Evolutionary conservation across 2,329 filamentous ascomycete genomes (phyloP), one percentile per base, ranked within the genome.

Genomic region (Aspergillus glaucus): DNA sequence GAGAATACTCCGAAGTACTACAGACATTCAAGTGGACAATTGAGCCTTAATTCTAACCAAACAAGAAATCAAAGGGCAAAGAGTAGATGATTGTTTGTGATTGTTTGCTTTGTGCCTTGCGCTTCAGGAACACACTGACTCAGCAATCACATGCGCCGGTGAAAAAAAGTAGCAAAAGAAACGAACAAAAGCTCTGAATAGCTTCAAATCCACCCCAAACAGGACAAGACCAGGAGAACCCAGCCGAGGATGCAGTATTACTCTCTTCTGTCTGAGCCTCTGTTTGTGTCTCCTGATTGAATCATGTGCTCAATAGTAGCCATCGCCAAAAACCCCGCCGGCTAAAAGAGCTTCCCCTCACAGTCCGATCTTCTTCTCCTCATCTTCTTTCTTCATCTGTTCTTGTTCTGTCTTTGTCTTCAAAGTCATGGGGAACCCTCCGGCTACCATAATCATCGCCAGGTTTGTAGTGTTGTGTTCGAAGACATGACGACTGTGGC

Each of bases 391-490:
- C 37, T 40, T 40, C 37, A 10, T 19, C 17, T 14, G 15, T 12
- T 21, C 19, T 8, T 21, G 17, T 19, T 40, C 19, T 21, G 17
- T 19, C 8, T 19, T 40, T 10, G 4, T 4, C 12, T 15, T 22
- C 28, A 12, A 17, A 26, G 24, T 30, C 37, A 71, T 67, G 66
- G 61, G 60, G 45, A 71, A 69, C 48, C 61, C 66, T 50, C 71
- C 71, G 8, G 62, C 68, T 6, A 68, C 70, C 22, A 62, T 74
- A 44, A 65, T 73, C 44, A 70, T 74, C 50, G 71, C 63, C 40
- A 67, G 71, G 71, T 74, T 30, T 8, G 58, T 32, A 55, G 49
- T 4, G 19, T 21, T 32, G n/a, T 30, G 4, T 22, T 19, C 19
- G 15, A 21, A 26, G 26, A 30, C 26, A 30, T 45, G 9, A 12